Conservation (phyloP, 2,329 filamentous ascomycete genomes). For the Sordariomycetes sp. region DNA sequence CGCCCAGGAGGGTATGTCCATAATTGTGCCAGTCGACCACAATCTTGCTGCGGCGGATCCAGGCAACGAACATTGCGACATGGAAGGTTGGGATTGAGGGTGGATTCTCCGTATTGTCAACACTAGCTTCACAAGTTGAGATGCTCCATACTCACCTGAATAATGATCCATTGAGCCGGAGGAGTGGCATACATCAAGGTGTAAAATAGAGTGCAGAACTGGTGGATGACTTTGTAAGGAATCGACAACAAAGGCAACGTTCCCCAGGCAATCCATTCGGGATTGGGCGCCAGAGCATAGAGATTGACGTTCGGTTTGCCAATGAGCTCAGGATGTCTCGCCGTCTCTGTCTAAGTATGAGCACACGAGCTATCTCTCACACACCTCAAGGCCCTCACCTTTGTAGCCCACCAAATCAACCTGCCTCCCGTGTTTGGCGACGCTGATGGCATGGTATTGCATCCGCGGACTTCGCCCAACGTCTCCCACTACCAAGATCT, state of each 20-base stretch:
- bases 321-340: slow-evolving; percentile 68
- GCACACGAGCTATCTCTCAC: not conserved
- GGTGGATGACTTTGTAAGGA: slow-evolving; percentile 79
- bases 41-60: slow-evolving; percentile 69
- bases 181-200: slow-evolving; percentile 65
- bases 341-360: slow-evolving; percentile 50
- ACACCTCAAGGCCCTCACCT: slow-evolving; percentile 38
- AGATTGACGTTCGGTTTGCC: slow-evolving; percentile 61
- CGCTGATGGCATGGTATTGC: slow-evolving; percentile 95
- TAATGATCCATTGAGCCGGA: slow-evolving; percentile 76
- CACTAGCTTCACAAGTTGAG: not conserved
- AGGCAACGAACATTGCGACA: slow-evolving; percentile 62
- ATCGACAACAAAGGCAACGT: slow-evolving; percentile 69
- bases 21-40: slow-evolving; percentile 99
- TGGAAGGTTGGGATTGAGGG: slow-evolving; percentile 88
- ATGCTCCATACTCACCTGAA: slow-evolving; percentile 45
- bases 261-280: slow-evolving; percentile 56
- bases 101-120: slow-evolving; percentile 56
- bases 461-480: slow-evolving; percentile 94
- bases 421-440: slow-evolving; percentile 69
- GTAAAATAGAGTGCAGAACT: slow-evolving; percentile 61
- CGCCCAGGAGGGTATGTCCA: slow-evolving; percentile 82
- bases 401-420: slow-evolving; percentile 86
- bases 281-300: slow-evolving; percentile 59
- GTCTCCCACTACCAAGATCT: slow-evolving; percentile 88